These are phyloP conservation scores for Fusarium devonianum DNA, from an alignment of 2,329 filamentous ascomycete species.

Conservation along the genomic window DNA sequence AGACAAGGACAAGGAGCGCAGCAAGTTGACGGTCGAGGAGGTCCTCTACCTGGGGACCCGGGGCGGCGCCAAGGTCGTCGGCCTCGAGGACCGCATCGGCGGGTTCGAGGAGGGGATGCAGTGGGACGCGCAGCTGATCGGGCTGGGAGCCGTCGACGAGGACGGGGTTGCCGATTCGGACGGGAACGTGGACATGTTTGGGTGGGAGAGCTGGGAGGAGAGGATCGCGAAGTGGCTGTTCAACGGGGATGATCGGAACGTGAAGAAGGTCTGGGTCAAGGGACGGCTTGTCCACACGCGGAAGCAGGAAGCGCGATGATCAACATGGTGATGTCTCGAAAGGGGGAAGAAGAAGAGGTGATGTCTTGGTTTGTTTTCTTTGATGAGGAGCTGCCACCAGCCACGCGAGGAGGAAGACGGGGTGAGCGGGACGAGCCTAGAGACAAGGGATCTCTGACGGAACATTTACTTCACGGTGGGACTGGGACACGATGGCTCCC, in stretches of 20 bases:
- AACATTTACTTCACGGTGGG: no score
- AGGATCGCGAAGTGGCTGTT: conserved; percentile 93
- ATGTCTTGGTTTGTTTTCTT: no score
- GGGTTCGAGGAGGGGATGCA: conserved; percentile 86
- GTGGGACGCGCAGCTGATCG: conserved; percentile 89
- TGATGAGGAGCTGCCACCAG: no score
- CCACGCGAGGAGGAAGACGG: no score
- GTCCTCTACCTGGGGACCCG: conserved; percentile 84
- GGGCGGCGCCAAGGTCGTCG: conserved; percentile 85
- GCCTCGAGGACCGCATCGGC: conserved; percentile 75
- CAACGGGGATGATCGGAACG: conserved; percentile 91
- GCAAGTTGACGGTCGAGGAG: conserved; percentile 83
- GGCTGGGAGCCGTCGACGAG: conserved; percentile 60
- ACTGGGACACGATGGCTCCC: no score
- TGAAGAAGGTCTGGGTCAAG: conserved; percentile 85
- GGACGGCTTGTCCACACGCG: conserved; percentile 76
- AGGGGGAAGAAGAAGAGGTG: no score
- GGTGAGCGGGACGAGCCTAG: no score
- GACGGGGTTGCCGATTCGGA: conserved; percentile 50
- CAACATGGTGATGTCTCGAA: background rate
- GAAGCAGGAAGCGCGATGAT: background rate
- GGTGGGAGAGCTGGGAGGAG: conserved; percentile 89
- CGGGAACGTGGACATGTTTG: conserved; percentile 86
- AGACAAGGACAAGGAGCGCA: conserved; percentile 50
- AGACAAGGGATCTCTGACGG: no score